Evolutionary conservation across 2,329 filamentous ascomycete genomes (phyloP).

Genomic region (Madurella fahalii): DNA sequence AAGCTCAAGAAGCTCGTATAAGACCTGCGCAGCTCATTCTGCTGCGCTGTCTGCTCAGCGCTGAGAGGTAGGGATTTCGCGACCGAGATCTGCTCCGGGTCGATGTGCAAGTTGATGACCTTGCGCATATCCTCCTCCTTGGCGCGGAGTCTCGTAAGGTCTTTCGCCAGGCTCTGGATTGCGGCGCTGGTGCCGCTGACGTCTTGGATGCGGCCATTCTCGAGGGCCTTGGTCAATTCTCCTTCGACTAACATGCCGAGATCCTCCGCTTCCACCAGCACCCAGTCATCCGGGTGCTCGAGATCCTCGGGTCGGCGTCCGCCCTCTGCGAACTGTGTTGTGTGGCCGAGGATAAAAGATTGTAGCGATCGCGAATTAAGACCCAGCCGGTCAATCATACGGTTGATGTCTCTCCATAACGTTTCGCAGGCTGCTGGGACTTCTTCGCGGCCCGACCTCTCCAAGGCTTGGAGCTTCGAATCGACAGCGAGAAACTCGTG

Average conservation of each 20-base stretch:
- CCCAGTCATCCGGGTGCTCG: conserved; percentile 65
- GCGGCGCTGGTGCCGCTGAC: conserved; percentile 64
- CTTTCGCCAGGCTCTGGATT: conserved; percentile 64
- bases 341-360: conserved; percentile 64
- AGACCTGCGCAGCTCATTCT: conserved; percentile 75
- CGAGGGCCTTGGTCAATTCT: conserved; percentile 60
- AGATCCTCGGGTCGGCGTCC: conserved; percentile 64
- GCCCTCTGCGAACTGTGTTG: conserved; percentile 47
- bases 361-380: conserved; percentile 70
- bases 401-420: conserved; percentile 76
- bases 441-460: conserved; percentile 16
- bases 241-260: conserved; percentile 61
- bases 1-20: conserved; percentile 70
- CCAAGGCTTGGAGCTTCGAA: conserved; percentile 17
- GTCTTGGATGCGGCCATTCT: conserved; percentile 64
- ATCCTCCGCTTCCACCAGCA: conserved; percentile 69
- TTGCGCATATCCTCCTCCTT: conserved; percentile 76
- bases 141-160: conserved; percentile 66
- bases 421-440: conserved; percentile 61
- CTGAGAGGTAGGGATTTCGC: conserved; percentile 71
- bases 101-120: conserved; percentile 64
- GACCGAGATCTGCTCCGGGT: conserved; percentile 62
- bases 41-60: conserved; percentile 76
- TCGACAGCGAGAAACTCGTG: conserved; percentile 65
- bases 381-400: conserved; percentile 90